Base-by-base conservation (phyloP, 495 filamentous ascomycete genomes). In the Tetracladium setigerum region DNA sequence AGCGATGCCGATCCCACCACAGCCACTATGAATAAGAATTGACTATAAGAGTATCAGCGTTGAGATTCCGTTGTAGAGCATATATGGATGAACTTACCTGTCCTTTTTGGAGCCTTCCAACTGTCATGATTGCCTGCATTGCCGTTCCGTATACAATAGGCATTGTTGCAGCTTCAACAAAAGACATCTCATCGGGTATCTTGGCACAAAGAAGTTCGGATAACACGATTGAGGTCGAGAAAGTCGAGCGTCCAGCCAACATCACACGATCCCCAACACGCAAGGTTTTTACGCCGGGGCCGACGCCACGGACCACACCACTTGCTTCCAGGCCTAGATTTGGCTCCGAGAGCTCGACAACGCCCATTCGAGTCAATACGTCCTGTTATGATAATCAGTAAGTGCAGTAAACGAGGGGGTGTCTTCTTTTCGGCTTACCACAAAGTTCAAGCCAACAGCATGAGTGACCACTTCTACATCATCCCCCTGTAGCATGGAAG, bases 1-100 rank as follows among this genome's bases (percentile, higher is more conserved):
- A 7, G 79, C 79, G 54, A 81, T 73, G 1, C 80, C 81, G 2
- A 83, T 66, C 1, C 68, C 74, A 16, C 78, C 78, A 10, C 78
- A 66, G 10, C 73, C 80, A 0, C 68, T 65, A 45, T 83, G 78
- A 36, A 85, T 78, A 10, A 85, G 66, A 1, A 83, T 69, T 9
- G 63, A 73, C 54, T 83, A n/a, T 27, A 5, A 33, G n/a, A n/a
- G n/a, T n/a, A n/a, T n/a, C n/a, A n/a, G n/a, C n/a, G n/a, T n/a
- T n/a, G n/a, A n/a, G n/a, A 13, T 4, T 39, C 14, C 31, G 18
- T 32, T 34, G 24, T 15, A 2, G 11, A 32, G 17, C 13, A 12
- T 14, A 22, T 11, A 31, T 4, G 27, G 11, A 46, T 35, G 24
- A 30, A 16, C 19, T 5, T 30, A 45, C 42, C 16, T 45, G 77